Evolutionary conservation across 208 protist species (phyloP), one percentile per base, ranked within the genome.

Genomic region (Leishmania aethiopica): DNA sequence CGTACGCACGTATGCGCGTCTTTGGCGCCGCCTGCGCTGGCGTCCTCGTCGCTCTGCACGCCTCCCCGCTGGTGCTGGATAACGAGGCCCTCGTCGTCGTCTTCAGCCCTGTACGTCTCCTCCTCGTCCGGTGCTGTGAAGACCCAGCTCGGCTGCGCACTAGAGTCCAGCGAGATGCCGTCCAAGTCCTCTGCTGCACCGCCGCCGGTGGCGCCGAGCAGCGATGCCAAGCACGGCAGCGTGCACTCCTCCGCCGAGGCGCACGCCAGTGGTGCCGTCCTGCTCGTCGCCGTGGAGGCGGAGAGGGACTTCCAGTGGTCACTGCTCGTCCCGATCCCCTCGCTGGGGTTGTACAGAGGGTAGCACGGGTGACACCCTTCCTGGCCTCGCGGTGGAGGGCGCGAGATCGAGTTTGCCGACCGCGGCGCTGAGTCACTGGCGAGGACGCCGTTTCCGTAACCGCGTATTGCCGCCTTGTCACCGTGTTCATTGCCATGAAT

Each of bases 101-200:
- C 51, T 62, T 42, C 35, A 45, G 19, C 53, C 35, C 13, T 77
- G 51, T 32, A 62, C 35, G 35, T 22, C 40, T 40, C 17, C 32
- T 42, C 64, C n/a, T 84, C 40, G 55, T 67, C 73, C 64, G 66
- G 66, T 22, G 73, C 73, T n/a, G 28, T 40, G 32, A 47, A 57
- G 42, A 11, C 32, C 51, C 53, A 77, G 53, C 73, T 77, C 15
- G 73, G 73, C 32, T 40, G 73, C 25, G 7, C 51, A 45, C 73
- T 77, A 42, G 75, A 80, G 70, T 57, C 75, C 22, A 47, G 35
- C 13, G 81, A 84, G 59, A 64, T 49, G 8, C 81, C 69, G 70
- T 80, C 73, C 5, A 72, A 77, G 28, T 84, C 81, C 25, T 40
- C 69, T 15, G 19, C 17, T 35, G 37, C 47, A 40, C 73, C 47